phyloP scores from a whole-genome alignment of 2,329 filamentous ascomycete species.

The Raffaelea ambrosiae region DNA sequence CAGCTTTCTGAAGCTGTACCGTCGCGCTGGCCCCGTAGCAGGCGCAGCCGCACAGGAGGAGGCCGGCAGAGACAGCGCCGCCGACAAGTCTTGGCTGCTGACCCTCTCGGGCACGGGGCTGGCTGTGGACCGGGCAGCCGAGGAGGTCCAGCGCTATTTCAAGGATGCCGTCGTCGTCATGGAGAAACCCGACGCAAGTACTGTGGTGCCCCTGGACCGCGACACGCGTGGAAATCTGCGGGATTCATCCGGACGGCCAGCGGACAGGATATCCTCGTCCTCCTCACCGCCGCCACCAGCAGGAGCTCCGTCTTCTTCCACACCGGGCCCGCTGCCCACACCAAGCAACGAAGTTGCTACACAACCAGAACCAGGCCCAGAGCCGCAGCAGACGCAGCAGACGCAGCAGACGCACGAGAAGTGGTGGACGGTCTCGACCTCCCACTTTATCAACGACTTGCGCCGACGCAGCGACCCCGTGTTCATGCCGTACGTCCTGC shows the following conservation, averaged over 20 bases:
- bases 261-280: too few relatives aligned
- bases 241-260: too few relatives aligned
- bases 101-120: conserved; percentile 15
- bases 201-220: too few relatives aligned
- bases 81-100: conserved; percentile 13
- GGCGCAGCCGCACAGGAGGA: background rate
- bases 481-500: conserved; percentile 10
- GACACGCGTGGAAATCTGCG: too few relatives aligned
- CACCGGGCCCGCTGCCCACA: too few relatives aligned
- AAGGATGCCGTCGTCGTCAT: too few relatives aligned
- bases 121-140: conserved; percentile 7
- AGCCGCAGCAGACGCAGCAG: conserved; percentile 7
- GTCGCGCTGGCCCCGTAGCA: background rate
- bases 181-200: too few relatives aligned
- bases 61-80: background rate
- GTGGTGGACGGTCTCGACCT: conserved; percentile 5
- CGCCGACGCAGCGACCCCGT: conserved; percentile 4
- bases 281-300: too few relatives aligned
- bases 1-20: conserved; percentile 16
- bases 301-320: too few relatives aligned
- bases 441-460: conserved; percentile 4
- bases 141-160: conserved; percentile 6
- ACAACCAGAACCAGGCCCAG: background rate
- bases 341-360: too few relatives aligned
- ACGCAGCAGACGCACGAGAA: too few relatives aligned